phyloP scores from a whole-genome alignment of 1,284 basidiomycete species.

The Leccinum pachyderme region DNA sequence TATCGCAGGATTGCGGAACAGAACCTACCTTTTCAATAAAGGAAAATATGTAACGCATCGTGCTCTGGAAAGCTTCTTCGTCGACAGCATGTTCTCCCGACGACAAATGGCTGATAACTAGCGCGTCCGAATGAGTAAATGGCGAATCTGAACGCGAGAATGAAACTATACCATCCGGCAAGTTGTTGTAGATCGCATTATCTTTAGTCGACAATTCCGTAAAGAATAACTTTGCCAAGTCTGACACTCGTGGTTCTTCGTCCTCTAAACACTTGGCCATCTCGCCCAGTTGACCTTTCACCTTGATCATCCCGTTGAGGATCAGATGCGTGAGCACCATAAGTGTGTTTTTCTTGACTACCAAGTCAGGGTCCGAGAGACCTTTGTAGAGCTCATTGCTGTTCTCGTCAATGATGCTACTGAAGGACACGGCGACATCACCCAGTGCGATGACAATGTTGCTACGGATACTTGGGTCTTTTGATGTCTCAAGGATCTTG shows the following conservation, averaged over 20 bases:
- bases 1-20: fast-evolving
- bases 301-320: conserved; percentile 95
- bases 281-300: conserved; percentile 97
- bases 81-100: conserved; percentile 93
- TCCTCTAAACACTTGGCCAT: conserved; percentile 99
- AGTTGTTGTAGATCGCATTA: conserved; percentile 98
- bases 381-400: conserved; percentile 95
- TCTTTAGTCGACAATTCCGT: conserved; percentile 96
- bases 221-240: conserved; percentile 97
- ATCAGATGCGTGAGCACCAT: conserved; percentile 99
- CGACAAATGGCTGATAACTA: conserved; percentile 92
- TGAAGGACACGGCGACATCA: conserved; percentile 96
- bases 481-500: conserved; percentile 90
- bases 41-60: conserved; percentile 93
- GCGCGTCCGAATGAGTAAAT: conserved; percentile 2
- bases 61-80: conserved; percentile 89
- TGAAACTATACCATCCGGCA: conserved; percentile 63
- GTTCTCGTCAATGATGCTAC: conserved; percentile 95
- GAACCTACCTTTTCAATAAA: conserved; percentile 89
- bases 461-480: conserved; percentile 85
- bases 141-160: neutral
- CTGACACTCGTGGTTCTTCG: conserved; percentile 83
- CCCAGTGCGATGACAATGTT: conserved; percentile 98
- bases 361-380: conserved; percentile 79
- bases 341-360: conserved; percentile 98